Evolutionary conservation across 495 filamentous ascomycete species (phyloP).

Genomic region (Penicillium psychrofluorescens): DNA sequence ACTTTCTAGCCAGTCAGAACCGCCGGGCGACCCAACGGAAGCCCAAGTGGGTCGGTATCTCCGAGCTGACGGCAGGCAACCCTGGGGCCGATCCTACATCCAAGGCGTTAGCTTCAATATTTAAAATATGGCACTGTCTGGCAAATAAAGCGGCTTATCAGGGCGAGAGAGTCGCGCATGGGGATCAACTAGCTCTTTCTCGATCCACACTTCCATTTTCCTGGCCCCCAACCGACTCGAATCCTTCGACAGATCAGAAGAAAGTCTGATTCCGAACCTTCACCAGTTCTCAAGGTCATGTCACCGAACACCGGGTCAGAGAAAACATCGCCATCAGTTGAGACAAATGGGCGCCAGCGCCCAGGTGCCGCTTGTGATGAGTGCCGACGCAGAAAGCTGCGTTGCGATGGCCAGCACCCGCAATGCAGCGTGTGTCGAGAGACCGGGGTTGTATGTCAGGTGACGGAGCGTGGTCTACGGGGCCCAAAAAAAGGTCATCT

Average conservation of each 20-base stretch:
- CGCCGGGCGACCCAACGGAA: too few relatives aligned
- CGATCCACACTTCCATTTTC: neutral
- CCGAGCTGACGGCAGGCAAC: too few relatives aligned
- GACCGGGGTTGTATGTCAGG: slow-evolving; percentile 39
- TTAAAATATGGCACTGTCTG: too few relatives aligned
- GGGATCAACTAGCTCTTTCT: too few relatives aligned
- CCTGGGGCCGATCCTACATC: too few relatives aligned
- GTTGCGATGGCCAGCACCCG: slow-evolving; percentile 45
- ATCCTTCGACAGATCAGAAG: neutral
- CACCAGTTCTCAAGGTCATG: neutral
- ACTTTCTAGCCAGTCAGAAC: too few relatives aligned
- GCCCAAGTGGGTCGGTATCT: too few relatives aligned
- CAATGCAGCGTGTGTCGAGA: slow-evolving; percentile 44
- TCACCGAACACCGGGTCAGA: neutral
- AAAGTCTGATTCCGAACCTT: neutral
- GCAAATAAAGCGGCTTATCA: too few relatives aligned
- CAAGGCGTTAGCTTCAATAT: too few relatives aligned
- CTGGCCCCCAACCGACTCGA: neutral
- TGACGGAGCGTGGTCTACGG: slow-evolving; percentile 34
- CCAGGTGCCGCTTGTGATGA: slow-evolving; percentile 30
- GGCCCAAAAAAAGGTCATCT: slow-evolving; percentile 50
- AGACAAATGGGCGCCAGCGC: slow-evolving; percentile 6
- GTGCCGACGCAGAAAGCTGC: slow-evolving; percentile 35
- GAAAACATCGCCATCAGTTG: neutral
- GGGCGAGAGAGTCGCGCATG: too few relatives aligned